Conservation (phyloP, 306 rosid species). For the Castanea mollissima region DNA sequence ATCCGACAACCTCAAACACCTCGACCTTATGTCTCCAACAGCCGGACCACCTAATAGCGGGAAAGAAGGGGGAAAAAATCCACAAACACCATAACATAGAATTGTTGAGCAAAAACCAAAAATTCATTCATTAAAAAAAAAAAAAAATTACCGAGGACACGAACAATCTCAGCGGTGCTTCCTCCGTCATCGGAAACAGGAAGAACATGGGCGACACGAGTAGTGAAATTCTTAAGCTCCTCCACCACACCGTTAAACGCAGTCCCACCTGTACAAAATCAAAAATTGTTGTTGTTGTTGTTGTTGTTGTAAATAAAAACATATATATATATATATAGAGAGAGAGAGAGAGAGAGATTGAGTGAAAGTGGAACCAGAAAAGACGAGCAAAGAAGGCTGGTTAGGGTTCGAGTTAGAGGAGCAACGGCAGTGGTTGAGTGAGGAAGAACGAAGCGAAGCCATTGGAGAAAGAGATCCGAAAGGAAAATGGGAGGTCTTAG, state of each 20-base stretch:
- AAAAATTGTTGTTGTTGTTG: too few species aligned
- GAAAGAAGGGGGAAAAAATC: too few species aligned
- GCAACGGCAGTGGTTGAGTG: conserved; percentile 28
- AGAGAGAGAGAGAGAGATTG: too few species aligned
- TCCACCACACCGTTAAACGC: conserved; percentile 92
- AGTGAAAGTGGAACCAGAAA: conserved; percentile 29
- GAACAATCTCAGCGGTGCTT: conserved; percentile 94
- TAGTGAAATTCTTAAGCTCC: conserved; percentile 72
- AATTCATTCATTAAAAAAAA: background rate
- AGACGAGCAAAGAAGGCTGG: conserved; percentile 74
- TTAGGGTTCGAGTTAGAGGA: conserved; percentile 40
- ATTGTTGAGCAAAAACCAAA: background rate
- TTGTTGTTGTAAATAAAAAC: background rate
- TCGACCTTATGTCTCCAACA: conserved; percentile 93
- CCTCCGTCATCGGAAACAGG: conserved; percentile 98
- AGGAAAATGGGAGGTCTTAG: background rate
- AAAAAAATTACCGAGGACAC: conserved; percentile 61
- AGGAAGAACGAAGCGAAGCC: conserved; percentile 44
- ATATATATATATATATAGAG: background rate
- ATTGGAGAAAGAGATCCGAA: conserved; percentile 31
- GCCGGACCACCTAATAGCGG: conserved; percentile 80
- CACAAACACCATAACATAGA: background rate
- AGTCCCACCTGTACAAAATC: conserved; percentile 56
- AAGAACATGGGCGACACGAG: conserved; percentile 93
- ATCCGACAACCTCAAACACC: conserved; percentile 89